Evolutionary conservation across 257 asterid genomes (phyloP).

Genomic region (Nicotiana otophora): DNA sequence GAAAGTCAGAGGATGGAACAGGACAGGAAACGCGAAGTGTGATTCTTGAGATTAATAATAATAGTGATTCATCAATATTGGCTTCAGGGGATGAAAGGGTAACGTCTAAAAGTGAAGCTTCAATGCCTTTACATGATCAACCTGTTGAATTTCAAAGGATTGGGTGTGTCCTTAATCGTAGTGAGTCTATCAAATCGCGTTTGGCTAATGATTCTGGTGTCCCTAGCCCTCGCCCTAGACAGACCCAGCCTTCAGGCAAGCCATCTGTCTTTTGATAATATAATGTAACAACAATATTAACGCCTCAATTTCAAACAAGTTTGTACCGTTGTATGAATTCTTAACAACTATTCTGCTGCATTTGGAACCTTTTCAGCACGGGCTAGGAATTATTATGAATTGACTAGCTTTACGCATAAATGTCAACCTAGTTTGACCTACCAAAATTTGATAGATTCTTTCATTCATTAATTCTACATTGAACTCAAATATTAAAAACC

Average conservation of each 20-base stretch:
- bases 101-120: conserved; percentile 2
- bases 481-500: neutral
- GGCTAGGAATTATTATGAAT: neutral
- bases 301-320: neutral
- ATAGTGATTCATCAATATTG: neutral
- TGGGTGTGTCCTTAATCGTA: neutral
- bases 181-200: conserved; percentile 2
- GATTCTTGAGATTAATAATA: conserved; percentile 3
- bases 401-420: neutral
- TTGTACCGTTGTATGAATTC: neutral
- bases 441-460: neutral
- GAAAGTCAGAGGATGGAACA: conserved; percentile 27
- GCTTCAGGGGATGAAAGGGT: neutral
- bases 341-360: neutral
- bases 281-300: neutral
- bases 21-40: conserved; percentile 16
- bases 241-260: conserved; percentile 36
- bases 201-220: conserved; percentile 11
- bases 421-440: neutral
- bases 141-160: neutral
- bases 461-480: neutral
- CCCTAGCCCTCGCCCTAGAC: conserved; percentile 11
- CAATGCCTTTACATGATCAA: neutral
- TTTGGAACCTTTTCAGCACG: neutral
- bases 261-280: neutral